Evolutionary conservation across 768 basidiomycete genomes (phyloP), one percentile per base, ranked within the genome.

Genomic region (Lentinus brumalis): DNA sequence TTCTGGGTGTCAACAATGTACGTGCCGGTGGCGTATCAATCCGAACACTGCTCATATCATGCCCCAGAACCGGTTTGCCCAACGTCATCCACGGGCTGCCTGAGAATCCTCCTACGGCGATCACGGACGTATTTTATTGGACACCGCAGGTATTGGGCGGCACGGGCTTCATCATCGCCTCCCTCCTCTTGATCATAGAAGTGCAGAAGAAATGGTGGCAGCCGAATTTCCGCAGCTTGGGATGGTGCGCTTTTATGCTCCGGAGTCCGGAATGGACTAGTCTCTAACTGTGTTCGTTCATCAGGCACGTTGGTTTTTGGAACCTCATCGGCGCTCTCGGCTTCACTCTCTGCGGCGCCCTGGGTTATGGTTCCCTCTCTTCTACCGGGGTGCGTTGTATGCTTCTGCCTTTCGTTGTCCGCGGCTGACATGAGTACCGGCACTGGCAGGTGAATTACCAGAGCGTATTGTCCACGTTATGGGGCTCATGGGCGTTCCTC

Each of bases 141-240:
- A 77, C 81, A 0, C 86, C 86, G 0, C 86, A 87, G 63, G 84
- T 88, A 10, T 67, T 87, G 18, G 86, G 86, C 41, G 86, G 86
- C 0, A 71, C 70, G 1, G 86, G 86, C 1, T 88, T 86, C 68
- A 78, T 86, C 53, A 76, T 85, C 52, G 79, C 79, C 64, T 73
- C 77, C 39, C 57, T 74, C 1, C 70, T 85, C 21, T 70, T 83
- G 42, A 83, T 84, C 80, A 63, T 86, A 35, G 84, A 86, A 70
- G 78, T 79, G 0, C 85, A 87, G 69, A 75, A 72, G 35, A 74
- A 70, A 51, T 88, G 86, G 86, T 88, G 78, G 63, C 66, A 74
- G 10, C 81, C 81, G 1, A 70, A 73, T n/a, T 69, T 76, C 2
- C 60, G 61, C 2, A 77, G 77, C 29, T 70, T 86, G 2, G 86